phyloP scores from a whole-genome alignment of 2,329 filamentous ascomycete species.

The Grosmannia serpens region DNA sequence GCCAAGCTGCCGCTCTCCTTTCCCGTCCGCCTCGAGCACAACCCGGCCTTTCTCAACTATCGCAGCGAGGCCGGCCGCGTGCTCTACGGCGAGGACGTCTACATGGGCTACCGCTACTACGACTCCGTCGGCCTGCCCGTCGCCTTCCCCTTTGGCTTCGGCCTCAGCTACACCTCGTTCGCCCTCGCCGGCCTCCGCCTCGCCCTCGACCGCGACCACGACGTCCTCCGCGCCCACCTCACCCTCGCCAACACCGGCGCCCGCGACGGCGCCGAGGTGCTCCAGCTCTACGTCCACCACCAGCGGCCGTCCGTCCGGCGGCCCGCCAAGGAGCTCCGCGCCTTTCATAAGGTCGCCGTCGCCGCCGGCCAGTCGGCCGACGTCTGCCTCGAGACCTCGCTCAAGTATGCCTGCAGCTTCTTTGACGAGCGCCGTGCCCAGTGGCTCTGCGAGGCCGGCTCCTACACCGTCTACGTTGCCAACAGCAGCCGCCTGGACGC shows the following conservation, averaged over 20 bases:
- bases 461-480: constrained; percentile 4
- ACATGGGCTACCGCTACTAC: constrained; percentile 72
- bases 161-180: constrained; percentile 68
- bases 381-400: not conserved
- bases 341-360: constrained; percentile 44
- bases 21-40: constrained; percentile 55
- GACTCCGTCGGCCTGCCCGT: constrained; percentile 55
- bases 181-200: constrained; percentile 20
- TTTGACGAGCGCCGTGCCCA: constrained; percentile 4
- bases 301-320: constrained; percentile 24
- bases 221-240: constrained; percentile 29
- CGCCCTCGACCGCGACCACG: constrained; percentile 5
- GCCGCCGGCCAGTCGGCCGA: not conserved
- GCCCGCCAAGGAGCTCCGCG: constrained; percentile 40
- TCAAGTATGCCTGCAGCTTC: constrained; percentile 7
- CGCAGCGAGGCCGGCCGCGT: constrained; percentile 57
- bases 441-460: constrained; percentile 4
- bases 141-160: constrained; percentile 70
- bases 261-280: constrained; percentile 39
- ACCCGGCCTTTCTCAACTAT: constrained; percentile 68
- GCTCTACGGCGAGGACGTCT: constrained; percentile 70
- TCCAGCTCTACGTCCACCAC: constrained; percentile 37
- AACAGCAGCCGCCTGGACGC: constrained; percentile 6
- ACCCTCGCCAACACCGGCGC: constrained; percentile 34
- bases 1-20: constrained; percentile 65